Conservation (phyloP, 148 eudicot genomes). For the Nyssa sinensis region DNA sequence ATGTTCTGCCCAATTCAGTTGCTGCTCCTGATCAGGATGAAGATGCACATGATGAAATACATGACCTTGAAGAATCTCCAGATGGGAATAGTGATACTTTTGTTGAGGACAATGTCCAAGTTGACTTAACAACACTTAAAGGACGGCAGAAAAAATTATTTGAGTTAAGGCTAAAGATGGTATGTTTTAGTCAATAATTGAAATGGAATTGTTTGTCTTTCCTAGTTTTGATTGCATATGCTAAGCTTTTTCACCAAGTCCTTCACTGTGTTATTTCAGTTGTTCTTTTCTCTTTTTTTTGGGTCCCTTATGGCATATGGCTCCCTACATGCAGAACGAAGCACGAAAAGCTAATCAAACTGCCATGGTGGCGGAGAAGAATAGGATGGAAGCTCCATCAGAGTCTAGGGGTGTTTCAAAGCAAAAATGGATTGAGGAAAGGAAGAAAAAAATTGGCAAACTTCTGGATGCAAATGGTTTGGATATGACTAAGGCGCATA, state of each 20-base stretch:
- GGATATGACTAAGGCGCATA: constrained; percentile 89
- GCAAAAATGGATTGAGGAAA: constrained; percentile 94
- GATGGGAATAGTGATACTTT: constrained; percentile 34
- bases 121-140: constrained; percentile 53
- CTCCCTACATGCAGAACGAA: constrained; percentile 51
- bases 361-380: constrained; percentile 27
- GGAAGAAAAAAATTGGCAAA: constrained; percentile 94
- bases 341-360: constrained; percentile 24
- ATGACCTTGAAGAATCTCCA: constrained; percentile 33
- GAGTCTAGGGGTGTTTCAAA: constrained; percentile 93
- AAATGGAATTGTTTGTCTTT: neutral
- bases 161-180: constrained; percentile 87
- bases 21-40: constrained; percentile 32
- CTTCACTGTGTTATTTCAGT: neutral
- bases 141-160: constrained; percentile 83
- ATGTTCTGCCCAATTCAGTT: constrained; percentile 25
- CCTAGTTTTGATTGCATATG: neutral
- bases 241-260: neutral
- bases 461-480: constrained; percentile 87
- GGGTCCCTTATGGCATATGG: neutral
- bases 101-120: constrained; percentile 34
- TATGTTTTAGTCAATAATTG: constrained; percentile 14
- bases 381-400: constrained; percentile 61
- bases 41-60: constrained; percentile 33
- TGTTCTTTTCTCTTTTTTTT: neutral